Conservation (phyloP, 2,329 filamentous ascomycete genomes). For the Geosmithia morbida region DNA sequence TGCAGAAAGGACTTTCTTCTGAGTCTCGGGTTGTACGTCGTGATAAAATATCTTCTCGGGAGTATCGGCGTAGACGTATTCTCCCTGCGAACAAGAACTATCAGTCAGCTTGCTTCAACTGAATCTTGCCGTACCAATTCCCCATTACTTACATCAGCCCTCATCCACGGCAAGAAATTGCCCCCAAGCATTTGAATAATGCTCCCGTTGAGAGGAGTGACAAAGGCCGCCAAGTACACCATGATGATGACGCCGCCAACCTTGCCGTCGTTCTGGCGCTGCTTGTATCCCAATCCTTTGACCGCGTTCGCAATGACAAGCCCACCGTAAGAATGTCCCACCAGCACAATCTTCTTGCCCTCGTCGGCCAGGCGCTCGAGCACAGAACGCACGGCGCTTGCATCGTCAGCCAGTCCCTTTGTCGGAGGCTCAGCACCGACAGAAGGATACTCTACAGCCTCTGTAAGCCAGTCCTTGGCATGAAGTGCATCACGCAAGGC, state of each 20-base stretch:
- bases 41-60: slow-evolving; percentile 9
- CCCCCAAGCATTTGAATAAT: slow-evolving; percentile 11
- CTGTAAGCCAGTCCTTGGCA: slow-evolving; percentile 14
- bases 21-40: slow-evolving; percentile 6
- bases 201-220: slow-evolving; percentile 12
- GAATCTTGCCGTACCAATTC: background rate
- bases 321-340: slow-evolving; percentile 28
- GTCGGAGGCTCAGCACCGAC: slow-evolving; percentile 14
- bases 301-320: slow-evolving; percentile 21
- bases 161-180: slow-evolving; percentile 12
- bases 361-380: slow-evolving; percentile 14
- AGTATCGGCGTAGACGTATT: background rate
- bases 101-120: background rate
- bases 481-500: slow-evolving; percentile 14
- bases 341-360: slow-evolving; percentile 24
- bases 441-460: slow-evolving; percentile 14
- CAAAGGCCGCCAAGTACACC: slow-evolving; percentile 19
- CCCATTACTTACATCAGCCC: slow-evolving; percentile 7
- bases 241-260: slow-evolving; percentile 21
- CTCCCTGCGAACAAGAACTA: slow-evolving; percentile 1
- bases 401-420: slow-evolving; percentile 14
- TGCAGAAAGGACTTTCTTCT: slow-evolving; percentile 3
- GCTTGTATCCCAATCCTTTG: slow-evolving; percentile 15
- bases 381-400: slow-evolving; percentile 11
- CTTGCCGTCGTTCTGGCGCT: slow-evolving; percentile 14